These are phyloP conservation scores for Dactylonectria estremocensis DNA, from an alignment of 2,329 filamentous ascomycete species.

Conservation along the genomic window DNA sequence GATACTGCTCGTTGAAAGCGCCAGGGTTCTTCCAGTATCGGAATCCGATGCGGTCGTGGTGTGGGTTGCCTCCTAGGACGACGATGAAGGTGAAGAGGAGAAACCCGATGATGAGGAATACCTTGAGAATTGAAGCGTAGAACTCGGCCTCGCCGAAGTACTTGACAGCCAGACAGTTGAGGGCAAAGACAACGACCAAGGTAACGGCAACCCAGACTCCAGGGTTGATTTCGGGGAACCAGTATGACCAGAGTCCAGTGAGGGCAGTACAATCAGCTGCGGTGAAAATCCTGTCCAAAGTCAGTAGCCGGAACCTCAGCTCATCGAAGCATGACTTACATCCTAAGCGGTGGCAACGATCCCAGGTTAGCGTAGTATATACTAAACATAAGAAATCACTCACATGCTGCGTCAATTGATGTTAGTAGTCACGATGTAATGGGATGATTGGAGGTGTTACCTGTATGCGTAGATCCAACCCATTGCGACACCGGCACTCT, in stretches of 20 bases:
- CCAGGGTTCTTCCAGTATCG: constrained; percentile 27
- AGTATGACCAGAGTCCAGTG: constrained; percentile 19
- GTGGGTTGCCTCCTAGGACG: constrained; percentile 9
- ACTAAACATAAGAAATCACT: not conserved
- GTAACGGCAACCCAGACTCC: constrained; percentile 15
- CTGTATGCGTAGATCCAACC: constrained; percentile 22
- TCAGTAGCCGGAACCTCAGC: not conserved
- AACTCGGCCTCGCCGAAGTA: constrained; percentile 24
- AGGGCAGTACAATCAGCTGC: constrained; percentile 23
- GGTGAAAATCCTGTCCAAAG: constrained; percentile 10
- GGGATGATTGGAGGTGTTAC: not conserved
- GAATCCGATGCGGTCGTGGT: constrained; percentile 24
- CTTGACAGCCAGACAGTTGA: constrained; percentile 17
- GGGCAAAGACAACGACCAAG: constrained; percentile 8
- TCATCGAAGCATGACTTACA: not conserved
- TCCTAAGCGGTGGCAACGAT: not conserved
- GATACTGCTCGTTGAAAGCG: constrained; percentile 13
- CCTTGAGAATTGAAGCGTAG: constrained; percentile 18
- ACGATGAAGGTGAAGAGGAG: constrained; percentile 24
- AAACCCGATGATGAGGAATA: constrained; percentile 21
- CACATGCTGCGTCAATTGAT: not conserved
- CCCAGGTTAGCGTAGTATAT: not conserved
- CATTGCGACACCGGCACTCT: constrained; percentile 18
- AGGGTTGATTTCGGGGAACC: constrained; percentile 17
- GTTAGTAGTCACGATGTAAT: not conserved